Evolutionary conservation across 139 green algal species (phyloP).

Genomic region (Tetradesmus obliquus): DNA sequence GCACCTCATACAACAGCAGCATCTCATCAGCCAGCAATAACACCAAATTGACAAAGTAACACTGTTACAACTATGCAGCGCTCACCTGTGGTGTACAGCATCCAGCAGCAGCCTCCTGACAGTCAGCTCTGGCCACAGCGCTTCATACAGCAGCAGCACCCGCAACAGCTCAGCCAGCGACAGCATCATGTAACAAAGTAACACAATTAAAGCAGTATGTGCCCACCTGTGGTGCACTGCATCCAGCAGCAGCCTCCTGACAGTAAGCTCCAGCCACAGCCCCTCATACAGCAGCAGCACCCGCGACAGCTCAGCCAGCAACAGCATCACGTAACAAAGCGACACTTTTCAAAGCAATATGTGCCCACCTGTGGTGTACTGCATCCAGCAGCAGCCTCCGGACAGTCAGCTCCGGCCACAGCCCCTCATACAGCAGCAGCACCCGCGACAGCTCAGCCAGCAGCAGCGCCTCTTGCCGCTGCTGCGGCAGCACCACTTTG

Average conservation of each 20-base stretch:
- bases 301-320: not conserved
- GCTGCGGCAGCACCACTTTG: slow-evolving; percentile 14
- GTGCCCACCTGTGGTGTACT: slow-evolving; percentile 32
- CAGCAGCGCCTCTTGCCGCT: slow-evolving; percentile 14
- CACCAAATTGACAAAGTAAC: too few relatives aligned
- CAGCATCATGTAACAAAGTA: not conserved
- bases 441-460: slow-evolving; percentile 23
- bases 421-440: slow-evolving; percentile 10
- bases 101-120: not conserved
- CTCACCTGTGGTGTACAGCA: not conserved
- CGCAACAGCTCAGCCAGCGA: not conserved
- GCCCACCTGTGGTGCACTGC: not conserved
- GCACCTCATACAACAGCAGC: not conserved
- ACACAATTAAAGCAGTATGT: not conserved
- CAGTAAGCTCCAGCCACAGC: not conserved
- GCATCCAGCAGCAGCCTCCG: slow-evolving; percentile 40
- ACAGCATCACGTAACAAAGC: not conserved
- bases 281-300: not conserved
- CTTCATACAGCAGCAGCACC: not conserved
- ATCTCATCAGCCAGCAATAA: not conserved
- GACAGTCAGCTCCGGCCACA: slow-evolving; percentile 36
- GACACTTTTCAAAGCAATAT: not conserved
- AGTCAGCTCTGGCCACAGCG: not conserved
- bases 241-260: too few relatives aligned
- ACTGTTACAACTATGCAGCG: not conserved